A percentile compares a stretch with the other conserved stretches of the same genome.
Evolutionary conservation across 2,329 filamentous ascomycete species (phyloP).

Genomic region (Alternaria consortialis): DNA sequence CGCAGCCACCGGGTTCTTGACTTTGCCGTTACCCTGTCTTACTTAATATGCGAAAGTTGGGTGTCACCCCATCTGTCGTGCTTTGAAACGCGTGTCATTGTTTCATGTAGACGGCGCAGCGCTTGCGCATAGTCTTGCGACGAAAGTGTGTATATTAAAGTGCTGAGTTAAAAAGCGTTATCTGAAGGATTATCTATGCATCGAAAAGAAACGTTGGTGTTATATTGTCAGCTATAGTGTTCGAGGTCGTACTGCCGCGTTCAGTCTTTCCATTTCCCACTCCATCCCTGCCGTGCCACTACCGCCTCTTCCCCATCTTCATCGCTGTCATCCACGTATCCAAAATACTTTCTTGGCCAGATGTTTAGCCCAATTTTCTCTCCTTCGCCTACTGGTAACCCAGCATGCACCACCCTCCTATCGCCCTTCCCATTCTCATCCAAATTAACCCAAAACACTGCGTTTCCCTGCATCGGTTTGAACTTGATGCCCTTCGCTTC

Average conservation of each 20-base stretch:
- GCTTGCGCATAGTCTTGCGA: not conserved
- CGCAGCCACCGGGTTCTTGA: not conserved
- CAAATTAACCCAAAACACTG: conserved; percentile 69
- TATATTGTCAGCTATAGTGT: not conserved
- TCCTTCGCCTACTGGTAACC: conserved; percentile 63
- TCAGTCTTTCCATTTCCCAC: conserved; percentile 23
- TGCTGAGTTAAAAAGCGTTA: not conserved
- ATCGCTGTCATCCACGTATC: not conserved
- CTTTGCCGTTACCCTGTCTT: not conserved
- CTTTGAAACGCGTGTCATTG: not conserved
- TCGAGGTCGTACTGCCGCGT: not conserved
- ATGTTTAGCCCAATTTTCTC: conserved; percentile 69
- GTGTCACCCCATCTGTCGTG: not conserved
- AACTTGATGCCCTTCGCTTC: conserved; percentile 56
- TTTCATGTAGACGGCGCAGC: not conserved
- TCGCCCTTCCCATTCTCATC: conserved; percentile 53
- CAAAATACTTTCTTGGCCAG: conserved; percentile 55
- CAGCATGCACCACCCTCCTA: conserved; percentile 62
- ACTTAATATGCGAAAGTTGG: not conserved
- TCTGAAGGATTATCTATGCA: not conserved
- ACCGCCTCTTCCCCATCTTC: not conserved
- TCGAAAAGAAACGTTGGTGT: not conserved
- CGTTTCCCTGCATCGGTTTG: conserved; percentile 63
- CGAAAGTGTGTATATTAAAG: not conserved
- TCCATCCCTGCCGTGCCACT: conserved; percentile 11